Evolutionary conservation across 2,329 filamentous ascomycete species (phyloP), one percentile per base, ranked within the genome.

Genomic region (Phyllosticta citribraziliensis): DNA sequence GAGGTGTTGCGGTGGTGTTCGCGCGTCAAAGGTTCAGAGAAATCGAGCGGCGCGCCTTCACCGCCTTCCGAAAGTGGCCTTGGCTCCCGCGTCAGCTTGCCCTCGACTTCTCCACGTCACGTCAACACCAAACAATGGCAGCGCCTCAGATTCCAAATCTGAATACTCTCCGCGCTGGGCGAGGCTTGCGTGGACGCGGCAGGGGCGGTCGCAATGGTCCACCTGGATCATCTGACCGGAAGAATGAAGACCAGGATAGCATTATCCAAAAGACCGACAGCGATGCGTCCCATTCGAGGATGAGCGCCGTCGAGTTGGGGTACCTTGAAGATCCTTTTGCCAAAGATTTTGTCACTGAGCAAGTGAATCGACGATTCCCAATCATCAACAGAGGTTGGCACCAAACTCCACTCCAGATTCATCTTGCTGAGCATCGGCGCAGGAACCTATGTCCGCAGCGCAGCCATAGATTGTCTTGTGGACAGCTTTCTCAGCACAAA

Each of bases 381-480:
- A 89, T 99, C 64, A 96, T 99, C 70, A 97, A 99, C 71, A 81
- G 93, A 84, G 93, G 93, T 91, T 74, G 66, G 78, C 66, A 5
- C 24, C 25, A 33, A 56, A 19, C 12, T 19, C 12, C 8, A 2
- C 20, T 51, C 50, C 2, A 20, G 12, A 24, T 2, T 19, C 53
- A 17, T 10, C 22, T n/a, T 52, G 52, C 55, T 65, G 40, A 65
- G n/a, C 24, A 51, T 22, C 12, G 25, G 6, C 24, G 60, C 66
- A 93, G 91, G 91, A 58, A 97, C 93, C n/a, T 97, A 97, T 70
- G 88, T 92, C 22, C 86, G 94, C 64, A 97, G 92, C 9, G 84
- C 82, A 5, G 89, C 89, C 24, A 86, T 99, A 65, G 91, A 99
- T 74, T 78, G 75, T 12, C 83, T 99, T 0, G 84, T 97, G 51